Evolutionary conservation across 495 filamentous ascomycete species (phyloP), one percentile per base, ranked within the genome.

Genomic region (Penicillium fimorum): DNA sequence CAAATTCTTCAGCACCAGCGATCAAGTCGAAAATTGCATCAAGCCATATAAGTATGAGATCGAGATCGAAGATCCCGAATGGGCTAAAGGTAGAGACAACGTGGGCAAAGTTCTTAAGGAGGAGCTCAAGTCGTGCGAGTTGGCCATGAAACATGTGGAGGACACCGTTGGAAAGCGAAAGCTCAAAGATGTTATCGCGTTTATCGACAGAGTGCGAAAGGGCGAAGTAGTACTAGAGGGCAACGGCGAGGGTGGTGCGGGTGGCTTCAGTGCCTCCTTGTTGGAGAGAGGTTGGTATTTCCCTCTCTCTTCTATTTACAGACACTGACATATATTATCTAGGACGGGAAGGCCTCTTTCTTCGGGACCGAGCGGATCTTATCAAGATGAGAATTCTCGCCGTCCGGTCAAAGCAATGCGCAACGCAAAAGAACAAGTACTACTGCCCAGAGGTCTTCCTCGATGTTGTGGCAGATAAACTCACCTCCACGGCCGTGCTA

Each of bases 1-100:
- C 56, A 85, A 92, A 2, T 96, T 95, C 61, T 97, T 96, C 74
- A 91, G 90, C 66, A 97, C 95, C 3, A 91, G 88, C 60, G 94
- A 99, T 66, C 93, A 97, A 69, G 91, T 99, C n/a, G 94, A 99
- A 70, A 97, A 97, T 65, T 97, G 94, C 67, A 93, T 99, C 77
- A 99, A 99, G 69, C 94, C 94, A 2, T 99, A 92, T 77, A 99
- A 97, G 67, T 97, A 87, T 61, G 90, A 97, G 55, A 94, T 97
- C 47, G 94, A 99, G 66, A 85, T 97, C 45, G 89, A 96, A 59
- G 88, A 90, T 20, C 76, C 83, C 6, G 95, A 97, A 68, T 99
- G 94, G 94, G 70, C 76, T 5, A 84, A 87, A 55, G 91, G 90
- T 1, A 76, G 91, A 55, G 91, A 94, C 17, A 92, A 92, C 60